Base-by-base conservation (phyloP, 73 alveolate species). In the Tetrahymena malaccensis region DNA sequence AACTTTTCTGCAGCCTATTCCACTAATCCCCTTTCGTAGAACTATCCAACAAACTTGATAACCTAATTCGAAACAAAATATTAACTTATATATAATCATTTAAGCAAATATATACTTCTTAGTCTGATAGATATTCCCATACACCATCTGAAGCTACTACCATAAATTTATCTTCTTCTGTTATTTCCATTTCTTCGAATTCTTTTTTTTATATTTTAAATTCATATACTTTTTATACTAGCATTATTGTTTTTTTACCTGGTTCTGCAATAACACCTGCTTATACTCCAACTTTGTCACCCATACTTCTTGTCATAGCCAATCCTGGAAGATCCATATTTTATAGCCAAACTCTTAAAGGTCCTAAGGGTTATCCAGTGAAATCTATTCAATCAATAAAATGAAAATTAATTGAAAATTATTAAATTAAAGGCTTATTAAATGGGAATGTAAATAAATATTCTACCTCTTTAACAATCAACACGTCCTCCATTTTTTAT, bases 291-390 rank as follows among this genome's bases (percentile, higher is more conserved):
- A 98, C 96, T 93, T 95, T 85, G 96, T 99, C 99, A 31, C 99
- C 99, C 93, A 99, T 95, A 57, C 99, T 97, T 94, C 99, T 97
- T 33, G 99, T 97, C 99, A 99, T 99, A 0, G 99, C 99, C 13
- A 99, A 96, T 35, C 99, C 99, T 8, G 99, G 99, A 21, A 98
- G 97, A 95, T 99, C 99, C 85, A 98, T 97, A 94, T 97, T 96
- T 85, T 96, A 97, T 83, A 97, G 97, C 99, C 99, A 99, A 19
- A 99, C 99, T 97, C 99, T 98, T 55, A 96, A 95, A n/a, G 99
- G 99, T 1, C 99, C 99, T 58, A 98, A 95, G 35, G 98, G 96
- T 50, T 96, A 97, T 7, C 99, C 98, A 44, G 93, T 40, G 94
- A 85, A 94, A 97, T 97, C 98, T 94, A 94, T 43, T 57, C 5